Evolutionary conservation across 331 rosid genomes (phyloP), one percentile per base, ranked within the genome.

Genomic region (Dryas integrifolia): DNA sequence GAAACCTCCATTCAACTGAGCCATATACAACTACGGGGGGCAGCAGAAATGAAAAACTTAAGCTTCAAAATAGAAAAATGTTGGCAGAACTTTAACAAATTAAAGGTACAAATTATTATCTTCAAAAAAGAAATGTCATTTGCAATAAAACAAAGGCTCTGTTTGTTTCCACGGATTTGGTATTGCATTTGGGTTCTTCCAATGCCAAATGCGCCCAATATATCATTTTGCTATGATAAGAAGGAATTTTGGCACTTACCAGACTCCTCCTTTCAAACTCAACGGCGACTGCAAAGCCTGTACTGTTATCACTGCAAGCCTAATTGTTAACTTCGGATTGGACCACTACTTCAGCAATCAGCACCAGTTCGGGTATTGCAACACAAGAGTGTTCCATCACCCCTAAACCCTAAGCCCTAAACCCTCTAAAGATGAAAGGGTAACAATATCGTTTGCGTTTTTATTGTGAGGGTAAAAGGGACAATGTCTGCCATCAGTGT

Each of bases 351-450:
- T 56, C 5, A 43, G 51, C 8, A 55, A 70, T 41, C 73, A 69
- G 64, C 39, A 18, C 1, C 62, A 15, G 59, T 49, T 69, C 50
- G 9, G 13, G 14, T 9, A 12, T 3, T 30, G 44, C 45, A 48
- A 1, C 35, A 39, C 12, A n/a, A 11, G 60, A n/a, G 60, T 56
- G 6, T 9, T 52, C 21, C 21, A 38, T 2, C 39, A 26, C 18
- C n/a, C 75, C 14, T 56, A 44, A 70, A 70, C 74, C 74, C 65
- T 70, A 44, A 18, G 18, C 18, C 18, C 18, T 18, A 18, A 56
- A 70, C 65, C 65, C 55, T 70, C 3, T 16, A 4, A 44, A n/a
- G 39, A 41, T 41, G 47, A 26, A 52, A n/a, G 58, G 47, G 15
- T 0, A 21, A 57, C 35, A 2, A 30, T 30, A 3, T 30, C 35